Evolutionary conservation across 495 filamentous ascomycete genomes (phyloP), one percentile per base, ranked within the genome.

Genomic region (Penicillium bovifimosum): DNA sequence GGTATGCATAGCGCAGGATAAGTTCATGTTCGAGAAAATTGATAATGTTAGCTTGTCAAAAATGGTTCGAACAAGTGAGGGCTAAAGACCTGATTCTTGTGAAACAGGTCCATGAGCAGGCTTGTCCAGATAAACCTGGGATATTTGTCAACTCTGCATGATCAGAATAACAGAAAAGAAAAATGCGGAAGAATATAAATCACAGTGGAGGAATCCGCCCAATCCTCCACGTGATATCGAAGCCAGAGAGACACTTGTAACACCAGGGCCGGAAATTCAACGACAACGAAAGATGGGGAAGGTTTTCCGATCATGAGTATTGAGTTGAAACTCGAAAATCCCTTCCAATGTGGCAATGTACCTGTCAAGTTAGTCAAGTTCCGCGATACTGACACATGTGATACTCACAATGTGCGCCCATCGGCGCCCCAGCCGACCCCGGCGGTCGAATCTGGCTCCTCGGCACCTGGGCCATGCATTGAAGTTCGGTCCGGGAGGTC

Each of bases 341-440:
- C 87, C 87, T 43, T 86, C 77, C 47, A 87, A 76, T 3, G 86
- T 86, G n/a, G 79, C 87, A 58, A 87, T 75, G 56, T 84, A 90
- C 52, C 87, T 89, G 50, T 13, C 27, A 16, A 28, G 44, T 46
- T 26, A 69, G 47, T 50, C 33, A 20, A 26, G 27, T 46, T 36
- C 6, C 11, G 9, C 32, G 18, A 2, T 18, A 6, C 9, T 1
- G 14, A 29, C 6, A 13, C 1, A 52, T 44, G 40, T n/a, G 28
- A 79, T 27, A 43, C 87, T 76, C 73, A 90, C 87, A 91, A 59
- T 38, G 73, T 77, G 60, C 79, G 76, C 6, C 87, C 87, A 61
- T 90, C 80, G 11, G 76, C 75, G 48, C 84, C 86, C 85, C 86
- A 90, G 8, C 80, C 76, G 48, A 87, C 65, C 14, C 87, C 87